These are phyloP conservation scores for Yamadazyma membranifaciens DNA, from an alignment of 1,139 yeast species.

Conservation along the genomic window DNA sequence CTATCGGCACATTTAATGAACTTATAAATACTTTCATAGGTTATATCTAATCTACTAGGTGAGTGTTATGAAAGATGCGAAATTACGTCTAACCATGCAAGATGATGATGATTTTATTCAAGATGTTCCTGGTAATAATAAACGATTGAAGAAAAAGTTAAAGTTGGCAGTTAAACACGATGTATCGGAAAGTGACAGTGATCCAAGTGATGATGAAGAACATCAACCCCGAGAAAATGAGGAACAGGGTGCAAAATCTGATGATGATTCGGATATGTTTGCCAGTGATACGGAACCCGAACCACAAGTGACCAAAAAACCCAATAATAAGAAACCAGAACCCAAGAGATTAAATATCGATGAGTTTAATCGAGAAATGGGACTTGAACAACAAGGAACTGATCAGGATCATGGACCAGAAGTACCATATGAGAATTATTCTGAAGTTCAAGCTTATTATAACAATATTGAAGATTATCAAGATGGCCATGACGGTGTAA, in stretches of 20 bases:
- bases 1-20: conserved; percentile 63
- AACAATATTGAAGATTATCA: conserved; percentile 3
- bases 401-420: conserved; percentile 6
- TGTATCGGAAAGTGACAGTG: conserved; percentile 19
- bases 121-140: conserved; percentile 26
- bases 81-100: conserved; percentile 1
- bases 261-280: conserved; percentile 39
- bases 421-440: conserved; percentile 1
- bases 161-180: conserved; percentile 23
- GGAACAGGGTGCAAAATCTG: conserved; percentile 8
- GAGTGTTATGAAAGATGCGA: not conserved
- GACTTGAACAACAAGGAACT: conserved; percentile 8
- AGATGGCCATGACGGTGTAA: not conserved
- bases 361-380: conserved; percentile 21
- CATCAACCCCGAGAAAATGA: conserved; percentile 4
- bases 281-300: conserved; percentile 27
- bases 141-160: conserved; percentile 19
- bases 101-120: conserved; percentile 20
- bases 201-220: conserved; percentile 14
- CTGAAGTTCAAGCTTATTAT: conserved; percentile 7
- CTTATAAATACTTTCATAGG: conserved; percentile 31
- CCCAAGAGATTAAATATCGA: conserved; percentile 62
- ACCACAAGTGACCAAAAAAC: not conserved
- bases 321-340: conserved; percentile 33
- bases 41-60: not conserved